Base-by-base conservation (phyloP, 257 asterid genomes). In the Nicotiana knightiana region DNA sequence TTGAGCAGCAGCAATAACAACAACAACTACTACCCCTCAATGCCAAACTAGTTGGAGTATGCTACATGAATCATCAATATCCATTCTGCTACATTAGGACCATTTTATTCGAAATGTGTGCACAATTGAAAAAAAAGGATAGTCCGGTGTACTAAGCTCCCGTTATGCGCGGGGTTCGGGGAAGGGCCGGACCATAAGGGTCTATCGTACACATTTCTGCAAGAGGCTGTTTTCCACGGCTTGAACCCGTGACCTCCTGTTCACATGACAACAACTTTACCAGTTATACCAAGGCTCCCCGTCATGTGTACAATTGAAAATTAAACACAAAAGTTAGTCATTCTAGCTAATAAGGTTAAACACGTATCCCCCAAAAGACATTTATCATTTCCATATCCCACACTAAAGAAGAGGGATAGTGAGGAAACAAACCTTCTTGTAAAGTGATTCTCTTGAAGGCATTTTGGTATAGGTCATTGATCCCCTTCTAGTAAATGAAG, bases 401-500 rank as follows among this genome's bases (percentile, higher is more conserved):
- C 16, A 24, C 2, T 59, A 21, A 59, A 59, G 26, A 59, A 59
- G 24, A n/a, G 65, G 65, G 11, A 62, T 24, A 10, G 17, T 33
- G 51, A 55, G 15, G 70, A 51, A 77, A 26, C 0, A 18, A 76
- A 95, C 99, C 98, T 93, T 95, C 87, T 87, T 88, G 88, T 85
- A 77, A 13, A 93, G 88, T 61, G 93, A 89, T 75, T 93, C 97
- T 71, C 93, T 90, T 39, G 97, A 89, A 51, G 98, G 99, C 84
- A 95, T 90, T 89, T 93, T 93, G 16, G 99, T 95, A 75, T 93
- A 95, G 81, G 88, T 83, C 97, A 95, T 86, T 9, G 98, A 91
- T 81, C 97, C 97, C 84, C 97, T 88, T 68, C 97, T 92, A 58
- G 89, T 88, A 81, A 91, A 95, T 26, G 95, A 90, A 53, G 97